Evolutionary conservation across 768 basidiomycete species (phyloP), one percentile per base, ranked within the genome.

Genomic region (Trametes cingulata): DNA sequence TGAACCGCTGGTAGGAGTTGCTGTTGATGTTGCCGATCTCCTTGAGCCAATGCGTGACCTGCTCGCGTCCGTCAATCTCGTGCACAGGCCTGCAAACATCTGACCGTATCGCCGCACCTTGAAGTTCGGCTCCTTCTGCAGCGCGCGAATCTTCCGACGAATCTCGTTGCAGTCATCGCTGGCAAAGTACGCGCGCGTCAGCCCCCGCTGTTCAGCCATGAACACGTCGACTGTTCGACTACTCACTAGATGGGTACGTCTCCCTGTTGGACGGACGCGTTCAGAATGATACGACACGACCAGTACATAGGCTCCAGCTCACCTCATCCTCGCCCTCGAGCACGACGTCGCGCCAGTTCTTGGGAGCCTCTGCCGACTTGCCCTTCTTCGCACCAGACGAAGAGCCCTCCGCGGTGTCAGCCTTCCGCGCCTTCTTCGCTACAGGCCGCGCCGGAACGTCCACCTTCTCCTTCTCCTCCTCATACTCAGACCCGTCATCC

Each of bases 101-200:
- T 37, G 36, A 24, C 20, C 12, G 57, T 24, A 33, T 33, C 4
- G 10, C 20, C 25, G n/a, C 52, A 78, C 78, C 73, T 81, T 81
- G 69, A 73, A 80, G 15, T 68, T 71, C 0, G 77, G 77, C 2
- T 73, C 71, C 66, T 78, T 79, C 65, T 72, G 74, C 42, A 80
- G 67, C 2, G 69, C 56, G 13, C 74, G 68, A 36, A 81, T 81
- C 71, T 80, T 81, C 33, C 78, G 75, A 29, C 78, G 73, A 56
- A 82, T 72, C 9, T 81, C 79, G 43, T 77, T 78, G 60, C 77
- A 80, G 61, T 78, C 76, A 56, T 80, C 79, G 53, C 78, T 79
- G 50, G 24, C 8, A 53, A 19, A 20, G 46, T 17, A 33, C 22
- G 46, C 42, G 22, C 29, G 29, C 29, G 29, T 33, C 10, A 33